Evolutionary conservation across 768 basidiomycete genomes (phyloP).

Genomic region (Mycena epipterygia): DNA sequence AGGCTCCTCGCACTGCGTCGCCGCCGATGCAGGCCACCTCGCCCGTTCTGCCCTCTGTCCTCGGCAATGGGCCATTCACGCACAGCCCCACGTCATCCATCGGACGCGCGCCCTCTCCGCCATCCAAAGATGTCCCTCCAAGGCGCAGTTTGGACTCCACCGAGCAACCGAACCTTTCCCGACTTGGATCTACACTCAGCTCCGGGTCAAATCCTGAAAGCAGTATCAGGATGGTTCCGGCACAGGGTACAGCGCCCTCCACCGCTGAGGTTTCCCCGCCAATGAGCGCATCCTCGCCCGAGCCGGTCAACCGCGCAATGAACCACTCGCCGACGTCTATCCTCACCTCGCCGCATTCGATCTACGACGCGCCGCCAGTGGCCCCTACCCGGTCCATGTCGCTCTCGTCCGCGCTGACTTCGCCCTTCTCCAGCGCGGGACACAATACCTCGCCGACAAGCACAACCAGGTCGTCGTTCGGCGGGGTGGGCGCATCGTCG

Average conservation of each 20-base stretch:
- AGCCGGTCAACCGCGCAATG: conserved; percentile 28
- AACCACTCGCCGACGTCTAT: conserved; percentile 42
- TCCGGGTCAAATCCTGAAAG: conserved; percentile 30
- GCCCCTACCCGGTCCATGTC: conserved; percentile 22
- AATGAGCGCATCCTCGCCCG: not conserved
- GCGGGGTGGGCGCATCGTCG: conserved; percentile 22
- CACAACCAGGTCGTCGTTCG: conserved; percentile 31
- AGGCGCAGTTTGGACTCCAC: conserved; percentile 52
- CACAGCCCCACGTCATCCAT: conserved; percentile 35
- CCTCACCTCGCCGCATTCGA: conserved; percentile 51
- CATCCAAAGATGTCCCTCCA: conserved; percentile 1
- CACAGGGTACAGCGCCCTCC: conserved; percentile 1
- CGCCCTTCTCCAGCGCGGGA: conserved; percentile 51
- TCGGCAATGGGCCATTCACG: conserved; percentile 26
- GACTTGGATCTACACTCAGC: conserved; percentile 56
- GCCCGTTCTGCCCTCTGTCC: conserved; percentile 16
- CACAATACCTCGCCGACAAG: conserved; percentile 37
- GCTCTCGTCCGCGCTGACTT: conserved; percentile 46
- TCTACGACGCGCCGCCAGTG: conserved; percentile 21
- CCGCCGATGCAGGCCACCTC: conserved; percentile 20
- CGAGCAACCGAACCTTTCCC: conserved; percentile 44
- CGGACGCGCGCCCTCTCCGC: conserved; percentile 31
- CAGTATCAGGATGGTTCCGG: conserved; percentile 33
- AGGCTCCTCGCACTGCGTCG: conserved; percentile 16
- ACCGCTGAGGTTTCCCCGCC: not conserved